Conservation (phyloP, 345 rosid species). For the Heritiera fomes region DNA sequence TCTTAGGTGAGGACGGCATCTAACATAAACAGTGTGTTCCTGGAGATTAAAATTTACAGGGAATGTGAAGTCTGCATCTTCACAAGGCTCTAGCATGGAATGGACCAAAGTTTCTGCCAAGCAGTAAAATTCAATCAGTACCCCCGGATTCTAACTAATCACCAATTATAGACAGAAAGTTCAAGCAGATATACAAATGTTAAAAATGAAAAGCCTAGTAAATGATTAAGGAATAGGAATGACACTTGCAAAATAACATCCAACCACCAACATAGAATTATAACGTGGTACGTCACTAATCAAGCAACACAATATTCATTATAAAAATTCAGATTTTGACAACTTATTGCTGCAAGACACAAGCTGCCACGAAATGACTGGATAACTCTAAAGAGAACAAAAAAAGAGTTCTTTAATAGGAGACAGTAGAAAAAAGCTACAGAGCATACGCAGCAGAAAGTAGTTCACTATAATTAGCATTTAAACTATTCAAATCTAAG, state of each 20-base stretch:
- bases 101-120: slow-evolving; percentile 94
- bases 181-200: not conserved
- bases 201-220: not conserved
- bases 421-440: not conserved
- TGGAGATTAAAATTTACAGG: slow-evolving; percentile 80
- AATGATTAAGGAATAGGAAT: slow-evolving; percentile 5
- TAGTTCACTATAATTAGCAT: not conserved
- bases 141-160: not conserved
- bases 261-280: not conserved
- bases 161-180: not conserved
- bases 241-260: not conserved
- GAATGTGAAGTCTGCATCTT: slow-evolving; percentile 87
- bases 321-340: not conserved
- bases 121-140: slow-evolving; percentile 17
- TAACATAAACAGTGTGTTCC: slow-evolving; percentile 82
- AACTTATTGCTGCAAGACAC: not conserved
- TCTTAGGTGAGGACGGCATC: slow-evolving; percentile 88
- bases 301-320: not conserved
- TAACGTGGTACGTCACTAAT: not conserved
- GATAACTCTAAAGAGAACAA: not conserved
- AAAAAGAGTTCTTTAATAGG: not conserved
- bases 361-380: not conserved
- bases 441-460: not conserved
- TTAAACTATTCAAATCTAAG: not conserved
- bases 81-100: slow-evolving; percentile 81